A percentile compares a stretch with the other conserved stretches of the same genome.
Evolutionary conservation across 2,329 filamentous ascomycete genomes (phyloP).

Genomic region (Cercospora sp.): DNA sequence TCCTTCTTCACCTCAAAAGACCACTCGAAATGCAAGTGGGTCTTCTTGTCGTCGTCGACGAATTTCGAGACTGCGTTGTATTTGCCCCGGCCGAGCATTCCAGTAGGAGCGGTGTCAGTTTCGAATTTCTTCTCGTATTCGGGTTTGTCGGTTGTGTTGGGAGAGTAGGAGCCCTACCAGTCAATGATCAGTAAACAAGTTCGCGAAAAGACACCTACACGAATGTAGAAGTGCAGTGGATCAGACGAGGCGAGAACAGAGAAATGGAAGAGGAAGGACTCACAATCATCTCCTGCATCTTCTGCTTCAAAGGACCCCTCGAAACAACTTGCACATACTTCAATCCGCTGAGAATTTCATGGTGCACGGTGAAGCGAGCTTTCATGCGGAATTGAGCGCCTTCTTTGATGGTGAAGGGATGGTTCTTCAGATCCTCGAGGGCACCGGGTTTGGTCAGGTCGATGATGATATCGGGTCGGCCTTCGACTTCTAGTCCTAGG

Average conservation of each 20-base stretch:
- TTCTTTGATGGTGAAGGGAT: conserved; percentile 98
- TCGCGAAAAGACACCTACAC: background rate
- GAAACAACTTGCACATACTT: conserved; percentile 96
- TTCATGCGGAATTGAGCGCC: conserved; percentile 92
- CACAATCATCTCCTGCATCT: conserved; percentile 98
- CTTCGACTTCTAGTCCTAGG: conserved; percentile 80
- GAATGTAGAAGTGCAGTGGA: background rate
- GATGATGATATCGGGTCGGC: conserved; percentile 81
- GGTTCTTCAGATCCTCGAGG: conserved; percentile 76
- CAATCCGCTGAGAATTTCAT: conserved; percentile 90
- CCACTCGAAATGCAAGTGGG: conserved; percentile 92
- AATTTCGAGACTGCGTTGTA: conserved; percentile 91
- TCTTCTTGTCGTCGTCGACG: conserved; percentile 90
- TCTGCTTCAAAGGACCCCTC: conserved; percentile 82
- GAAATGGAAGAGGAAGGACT: conserved; percentile 36
- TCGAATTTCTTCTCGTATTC: conserved; percentile 90
- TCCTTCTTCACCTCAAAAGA: conserved; percentile 95
- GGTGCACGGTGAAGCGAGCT: conserved; percentile 91
- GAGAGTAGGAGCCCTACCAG: conserved; percentile 80
- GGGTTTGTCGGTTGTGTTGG: conserved; percentile 84
- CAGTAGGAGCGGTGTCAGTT: conserved; percentile 85
- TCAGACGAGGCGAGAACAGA: no score
- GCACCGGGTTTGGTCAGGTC: conserved; percentile 75
- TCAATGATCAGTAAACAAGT: background rate
- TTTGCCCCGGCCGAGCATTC: conserved; percentile 84